Conservation (phyloP, 2,329 filamentous ascomycete species). For the Pseudogymnoascus sp. region DNA sequence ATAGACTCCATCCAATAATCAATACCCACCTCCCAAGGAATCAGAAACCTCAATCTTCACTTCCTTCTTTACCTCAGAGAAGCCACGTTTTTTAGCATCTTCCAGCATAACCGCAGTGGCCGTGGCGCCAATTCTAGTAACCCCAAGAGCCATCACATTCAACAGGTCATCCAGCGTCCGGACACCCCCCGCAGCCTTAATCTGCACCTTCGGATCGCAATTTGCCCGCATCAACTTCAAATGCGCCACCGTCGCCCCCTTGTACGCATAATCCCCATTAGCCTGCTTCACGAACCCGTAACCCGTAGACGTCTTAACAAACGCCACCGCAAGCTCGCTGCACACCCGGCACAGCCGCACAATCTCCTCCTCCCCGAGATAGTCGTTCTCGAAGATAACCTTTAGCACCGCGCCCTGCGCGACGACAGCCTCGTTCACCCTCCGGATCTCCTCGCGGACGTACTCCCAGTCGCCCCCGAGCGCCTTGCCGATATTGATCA, state of each 20-base stretch:
- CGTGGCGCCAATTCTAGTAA: slow-evolving; percentile 47
- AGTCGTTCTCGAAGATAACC: slow-evolving; percentile 57
- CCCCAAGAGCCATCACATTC: slow-evolving; percentile 44
- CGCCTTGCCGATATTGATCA: slow-evolving; percentile 51
- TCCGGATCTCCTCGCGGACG: slow-evolving; percentile 41
- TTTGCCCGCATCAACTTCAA: slow-evolving; percentile 45
- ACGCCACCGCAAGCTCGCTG: slow-evolving; percentile 40
- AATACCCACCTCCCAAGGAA: not conserved
- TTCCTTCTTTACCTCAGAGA: slow-evolving; percentile 23
- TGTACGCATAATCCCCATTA: slow-evolving; percentile 43
- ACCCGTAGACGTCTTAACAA: slow-evolving; percentile 53
- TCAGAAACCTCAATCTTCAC: slow-evolving; percentile 13
- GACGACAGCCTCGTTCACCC: slow-evolving; percentile 40
- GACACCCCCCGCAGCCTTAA: slow-evolving; percentile 51
- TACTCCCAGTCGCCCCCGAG: slow-evolving; percentile 49
- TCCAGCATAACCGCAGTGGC: slow-evolving; percentile 46
- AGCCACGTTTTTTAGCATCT: slow-evolving; percentile 43
- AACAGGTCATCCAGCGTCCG: slow-evolving; percentile 48
- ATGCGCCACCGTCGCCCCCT: slow-evolving; percentile 42
- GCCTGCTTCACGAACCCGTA: slow-evolving; percentile 51
- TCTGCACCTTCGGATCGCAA: slow-evolving; percentile 36
- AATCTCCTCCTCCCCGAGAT: slow-evolving; percentile 41
- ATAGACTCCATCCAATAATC: not conserved
- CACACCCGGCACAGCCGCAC: slow-evolving; percentile 46
- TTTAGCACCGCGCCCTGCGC: slow-evolving; percentile 41